Base-by-base conservation (phyloP, 257 asterid genomes). In the Solanum commersonii region DNA sequence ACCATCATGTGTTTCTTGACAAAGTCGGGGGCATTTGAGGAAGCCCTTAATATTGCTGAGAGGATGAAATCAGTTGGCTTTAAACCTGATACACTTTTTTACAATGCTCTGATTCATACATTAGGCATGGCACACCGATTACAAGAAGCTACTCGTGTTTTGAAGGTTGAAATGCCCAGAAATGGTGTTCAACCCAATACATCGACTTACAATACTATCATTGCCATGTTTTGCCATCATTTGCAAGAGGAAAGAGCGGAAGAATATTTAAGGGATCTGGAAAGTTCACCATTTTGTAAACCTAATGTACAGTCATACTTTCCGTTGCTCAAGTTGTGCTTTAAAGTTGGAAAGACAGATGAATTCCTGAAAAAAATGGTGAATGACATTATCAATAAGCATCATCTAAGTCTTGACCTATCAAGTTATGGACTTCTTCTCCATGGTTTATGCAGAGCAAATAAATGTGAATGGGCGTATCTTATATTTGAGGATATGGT, bases 221-320 rank as follows among this genome's bases (percentile, higher is more conserved):
- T 96, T 79, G 94, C 99, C 10, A 93, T 95, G 97, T 93, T 95
- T 87, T 96, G 98, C 88, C 93, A 92, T 89, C 93, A 89, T 76
- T 88, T 65, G 68, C 93, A 92, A 88, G 98, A 89, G 88, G 89
- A 88, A 68, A 84, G 82, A 83, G 98, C 98, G 6, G 15, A 90
- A 73, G 89, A 94, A 85, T 90, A 87, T 86, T 93, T 95, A 73
- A 42, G 85, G 91, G 92, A 91, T 33, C 87, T 94, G 84, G 98
- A 96, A 88, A 92, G 38, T 86, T 93, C 98, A 27, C 91, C 93
- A 3, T 59, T 78, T 74, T 94, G 98, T 93, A 93, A 93, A 84
- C 98, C 99, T 44, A 98, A 96, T 87, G 93, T 92, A 79, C 96
- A 94, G 89, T 91, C 98, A 33, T 97, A 93, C 88, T 91, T 88